Base-by-base conservation (phyloP, 306 rosid genomes). In the Vigna nakashimae region DNA sequence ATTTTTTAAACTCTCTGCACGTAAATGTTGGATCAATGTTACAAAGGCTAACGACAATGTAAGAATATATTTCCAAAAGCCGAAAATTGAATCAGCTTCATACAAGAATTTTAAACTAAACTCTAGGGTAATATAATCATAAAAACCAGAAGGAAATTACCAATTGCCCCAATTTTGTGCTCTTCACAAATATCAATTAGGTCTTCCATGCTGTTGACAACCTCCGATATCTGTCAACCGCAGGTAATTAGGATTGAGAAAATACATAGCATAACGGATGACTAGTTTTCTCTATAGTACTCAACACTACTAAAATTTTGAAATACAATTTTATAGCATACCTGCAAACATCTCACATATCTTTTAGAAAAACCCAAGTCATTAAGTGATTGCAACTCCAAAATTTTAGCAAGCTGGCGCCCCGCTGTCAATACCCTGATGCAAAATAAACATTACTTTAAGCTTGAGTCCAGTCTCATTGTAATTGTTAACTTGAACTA, bases 291-390 rank as follows among this genome's bases (percentile, higher is more conserved):
- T 30, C 50, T 42, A 56, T 42, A 53, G 18, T 42, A 55, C 71
- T 15, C 30, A 51, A 71, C 15, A 66, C n/a, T 6, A 18, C 15
- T 26, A 11, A 59, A 46, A 60, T 4, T 18, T 17, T 42, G 46
- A 71, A 63, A 0, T 13, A 58, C 3, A 79, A 65, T 75, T 49
- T 62, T 32, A 15, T 4, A 20, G 43, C 66, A 77, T 86, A 93
- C 98, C 98, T 93, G 98, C 90, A 93, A 87, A 78, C 97, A 93
- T 80, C 98, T 91, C 79, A 93, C 98, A 74, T 91, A 91, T 91
- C 98, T 86, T 87, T 93, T 93, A 9, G 98, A 91, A 71, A 93
- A 91, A 24, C 98, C 98, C 65, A 93, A 86, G 71, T 93, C 98
- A 83, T 93, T 93, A 65, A 93, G 75, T 0, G 97, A 88, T 78